A percentile compares a stretch with the other conserved stretches of the same genome.
Evolutionary conservation across 2,329 filamentous ascomycete genomes (phyloP).

Genomic region (Fusarium floridanum): DNA sequence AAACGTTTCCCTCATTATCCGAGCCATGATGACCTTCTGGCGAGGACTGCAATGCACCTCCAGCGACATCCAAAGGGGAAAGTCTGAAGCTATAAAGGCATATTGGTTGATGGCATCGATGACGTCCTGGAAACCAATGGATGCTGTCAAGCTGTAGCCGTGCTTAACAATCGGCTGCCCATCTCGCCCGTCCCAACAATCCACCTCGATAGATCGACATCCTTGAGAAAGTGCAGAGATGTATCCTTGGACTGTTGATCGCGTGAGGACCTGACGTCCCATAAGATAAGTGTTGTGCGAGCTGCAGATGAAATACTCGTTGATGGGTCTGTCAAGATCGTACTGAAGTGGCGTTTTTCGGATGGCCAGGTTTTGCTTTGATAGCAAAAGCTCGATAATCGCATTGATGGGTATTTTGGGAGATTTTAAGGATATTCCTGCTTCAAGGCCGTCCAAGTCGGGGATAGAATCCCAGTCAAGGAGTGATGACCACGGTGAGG

Average conservation of each 20-base stretch:
- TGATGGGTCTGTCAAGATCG: constrained; percentile 12
- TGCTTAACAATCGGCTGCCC: constrained; percentile 30
- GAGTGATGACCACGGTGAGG: fast-evolving
- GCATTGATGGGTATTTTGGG: fast-evolving
- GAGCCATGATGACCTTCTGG: constrained; percentile 15
- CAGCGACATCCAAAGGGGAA: constrained; percentile 22
- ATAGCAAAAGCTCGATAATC: not conserved
- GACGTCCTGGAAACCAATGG: constrained; percentile 17
- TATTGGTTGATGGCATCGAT: not conserved
- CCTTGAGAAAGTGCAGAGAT: constrained; percentile 9
- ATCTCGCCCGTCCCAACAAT: constrained; percentile 29
- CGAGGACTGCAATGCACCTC: constrained; percentile 19
- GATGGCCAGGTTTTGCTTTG: not conserved
- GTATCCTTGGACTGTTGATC: constrained; percentile 21
- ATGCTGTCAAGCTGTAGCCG: constrained; percentile 28
- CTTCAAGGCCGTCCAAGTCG: not conserved
- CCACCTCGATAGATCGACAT: constrained; percentile 23
- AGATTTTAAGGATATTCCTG: not conserved
- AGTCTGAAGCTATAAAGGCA: constrained; percentile 15
- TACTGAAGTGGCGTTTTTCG: fast-evolving
- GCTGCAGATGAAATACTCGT: constrained; percentile 31
- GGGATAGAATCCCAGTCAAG: not conserved
- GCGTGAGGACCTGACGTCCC: constrained; percentile 19
- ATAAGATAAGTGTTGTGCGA: constrained; percentile 34
- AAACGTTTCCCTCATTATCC: constrained; percentile 20